Evolutionary conservation across 2,329 filamentous ascomycete genomes (phyloP), one percentile per base, ranked within the genome.

Genomic region (Fusarium udum): DNA sequence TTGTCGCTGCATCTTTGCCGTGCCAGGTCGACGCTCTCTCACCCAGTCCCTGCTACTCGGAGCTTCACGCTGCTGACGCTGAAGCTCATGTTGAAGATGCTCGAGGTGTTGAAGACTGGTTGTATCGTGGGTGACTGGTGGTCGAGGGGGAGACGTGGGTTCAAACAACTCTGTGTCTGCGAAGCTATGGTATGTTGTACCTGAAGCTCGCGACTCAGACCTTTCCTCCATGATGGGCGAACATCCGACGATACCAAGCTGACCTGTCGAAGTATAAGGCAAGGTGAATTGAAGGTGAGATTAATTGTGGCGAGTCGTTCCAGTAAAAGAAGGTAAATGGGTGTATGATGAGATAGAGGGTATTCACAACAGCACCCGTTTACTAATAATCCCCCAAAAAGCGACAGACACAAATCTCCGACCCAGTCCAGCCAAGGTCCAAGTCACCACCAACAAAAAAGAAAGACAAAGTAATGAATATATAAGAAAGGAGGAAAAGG

Each of bases 171-270:
- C 87, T 32, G 84, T 79, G 61, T 88, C 85, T 68, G 86, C 82
- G 75, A 88, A 88, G 81, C 86, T 88, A 78, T 88, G 86, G 78
- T 88, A 88, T 8, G 86, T 87, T 40, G 84, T 84, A 75, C 86
- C 85, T 34, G 87, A 87, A 53, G 80, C 80, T 57, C 85, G 83
- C 70, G 84, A 78, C 77, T 84, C 86, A 52, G 81, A 80, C 58
- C 83, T 81, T 51, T 79, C 73, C 71, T 78, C 75, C 79, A 81
- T 81, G 68, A 52, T 66, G 75, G 51, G 66, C 46, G n/a, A 66
- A 52, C 75, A 77, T 78, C 61, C 75, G 67, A 76, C 59, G 36
- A 52, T 26, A n/a, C 14, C 61, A 61, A 45, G 40, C 43, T 37
- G 34, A 46, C 48, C 42, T 37, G 22, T 55, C 28, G 22, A 64